Evolutionary conservation across 2,329 filamentous ascomycete genomes (phyloP).

Genomic region (Botrytis pseudocinerea): DNA sequence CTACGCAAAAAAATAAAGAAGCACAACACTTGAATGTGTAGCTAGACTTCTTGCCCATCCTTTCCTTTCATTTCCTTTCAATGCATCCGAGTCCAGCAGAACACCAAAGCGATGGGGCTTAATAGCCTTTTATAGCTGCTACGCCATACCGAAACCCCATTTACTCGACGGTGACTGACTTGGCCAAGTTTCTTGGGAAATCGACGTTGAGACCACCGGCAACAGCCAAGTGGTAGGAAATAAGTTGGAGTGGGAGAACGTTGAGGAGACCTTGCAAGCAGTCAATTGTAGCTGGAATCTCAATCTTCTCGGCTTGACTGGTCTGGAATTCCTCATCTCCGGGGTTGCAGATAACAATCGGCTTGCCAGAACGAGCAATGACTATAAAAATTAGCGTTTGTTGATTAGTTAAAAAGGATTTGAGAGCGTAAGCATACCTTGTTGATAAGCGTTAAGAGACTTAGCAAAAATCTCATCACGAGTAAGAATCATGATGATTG

Average conservation of each 20-base stretch:
- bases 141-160: constrained; percentile 16
- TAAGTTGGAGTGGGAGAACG: constrained; percentile 94
- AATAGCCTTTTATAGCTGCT: constrained; percentile 19
- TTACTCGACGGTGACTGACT: constrained; percentile 98
- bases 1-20: constrained; percentile 18
- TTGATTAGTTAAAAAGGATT: background rate
- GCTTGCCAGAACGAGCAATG: constrained; percentile 91
- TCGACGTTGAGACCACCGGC: constrained; percentile 96
- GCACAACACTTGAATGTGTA: constrained; percentile 5
- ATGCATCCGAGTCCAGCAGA: constrained; percentile 18
- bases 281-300: constrained; percentile 94
- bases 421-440: constrained; percentile 58
- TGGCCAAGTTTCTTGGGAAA: constrained; percentile 97
- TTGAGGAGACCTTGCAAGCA: constrained; percentile 95
- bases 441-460: constrained; percentile 99
- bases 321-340: constrained; percentile 84
- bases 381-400: constrained; percentile 55
- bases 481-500: constrained; percentile 99
- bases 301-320: constrained; percentile 92
- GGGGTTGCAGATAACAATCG: constrained; percentile 97
- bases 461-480: constrained; percentile 96
- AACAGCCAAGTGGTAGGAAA: constrained; percentile 98
- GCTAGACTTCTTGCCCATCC: constrained; percentile 7
- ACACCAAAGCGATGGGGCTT: constrained; percentile 28
- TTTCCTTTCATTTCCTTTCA: background rate